phyloP scores from a whole-genome alignment of 441 rosid genomes.

The Melastoma candidum region DNA sequence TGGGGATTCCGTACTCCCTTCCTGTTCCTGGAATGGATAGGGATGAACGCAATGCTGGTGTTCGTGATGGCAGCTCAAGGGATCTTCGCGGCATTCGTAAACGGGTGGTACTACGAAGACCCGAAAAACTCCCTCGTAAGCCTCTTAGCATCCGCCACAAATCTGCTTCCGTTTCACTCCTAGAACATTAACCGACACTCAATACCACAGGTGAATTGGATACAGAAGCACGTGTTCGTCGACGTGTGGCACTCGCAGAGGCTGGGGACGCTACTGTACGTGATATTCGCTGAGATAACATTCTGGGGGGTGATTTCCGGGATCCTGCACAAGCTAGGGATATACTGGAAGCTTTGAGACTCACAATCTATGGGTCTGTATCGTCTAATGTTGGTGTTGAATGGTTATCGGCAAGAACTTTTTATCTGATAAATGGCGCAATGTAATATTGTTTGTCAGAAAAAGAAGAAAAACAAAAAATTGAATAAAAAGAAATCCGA shows the following conservation, averaged over 20 bases:
- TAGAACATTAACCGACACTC: background rate
- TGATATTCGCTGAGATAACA: conserved; percentile 43
- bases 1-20: conserved; percentile 44
- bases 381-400: too few species aligned
- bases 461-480: too few species aligned
- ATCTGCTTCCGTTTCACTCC: background rate
- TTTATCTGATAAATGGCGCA: too few species aligned
- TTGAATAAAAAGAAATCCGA: too few species aligned
- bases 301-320: conserved; percentile 53
- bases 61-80: conserved; percentile 68
- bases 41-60: conserved; percentile 71
- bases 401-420: too few species aligned
- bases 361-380: background rate
- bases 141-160: background rate
- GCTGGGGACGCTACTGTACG: conserved; percentile 45
- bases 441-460: too few species aligned
- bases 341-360: conserved; percentile 52
- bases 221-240: conserved; percentile 40
- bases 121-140: conserved; percentile 43
- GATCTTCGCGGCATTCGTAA: conserved; percentile 49
- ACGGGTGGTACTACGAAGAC: conserved; percentile 53
- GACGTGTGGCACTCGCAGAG: conserved; percentile 46
- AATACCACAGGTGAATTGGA: conserved; percentile 41
- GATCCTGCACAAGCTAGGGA: conserved; percentile 42
- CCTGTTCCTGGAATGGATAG: conserved; percentile 61